Conservation (phyloP, 768 basidiomycete species). For the Saitozyma sp. region DNA sequence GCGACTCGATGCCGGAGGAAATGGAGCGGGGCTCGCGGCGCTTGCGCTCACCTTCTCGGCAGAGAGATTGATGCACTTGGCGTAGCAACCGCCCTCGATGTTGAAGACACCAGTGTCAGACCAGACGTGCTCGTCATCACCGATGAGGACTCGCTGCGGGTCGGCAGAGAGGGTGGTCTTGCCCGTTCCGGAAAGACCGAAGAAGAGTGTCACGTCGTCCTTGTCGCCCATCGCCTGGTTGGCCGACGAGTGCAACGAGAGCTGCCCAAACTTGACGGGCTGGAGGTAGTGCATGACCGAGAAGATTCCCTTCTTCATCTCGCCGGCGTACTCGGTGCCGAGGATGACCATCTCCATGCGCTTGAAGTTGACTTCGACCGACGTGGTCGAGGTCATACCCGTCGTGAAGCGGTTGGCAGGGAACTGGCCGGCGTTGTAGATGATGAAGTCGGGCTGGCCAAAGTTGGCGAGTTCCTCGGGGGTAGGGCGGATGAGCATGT, state of each 20-base stretch:
- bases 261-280: slow-evolving; percentile 96
- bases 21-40: no score
- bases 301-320: slow-evolving; percentile 99
- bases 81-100: slow-evolving; percentile 99
- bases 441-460: slow-evolving; percentile 98
- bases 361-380: slow-evolving; percentile 99
- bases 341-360: slow-evolving; percentile 99
- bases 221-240: slow-evolving; percentile 79
- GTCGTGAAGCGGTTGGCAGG: slow-evolving; percentile 99
- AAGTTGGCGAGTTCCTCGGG: slow-evolving; percentile 89
- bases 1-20: no score
- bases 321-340: slow-evolving; percentile 92
- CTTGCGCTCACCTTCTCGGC: slow-evolving; percentile 64
- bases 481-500: slow-evolving; percentile 99
- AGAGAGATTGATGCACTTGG: slow-evolving; percentile 95
- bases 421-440: slow-evolving; percentile 99
- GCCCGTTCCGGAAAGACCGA: slow-evolving; percentile 95
- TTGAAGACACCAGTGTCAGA: slow-evolving; percentile 98
- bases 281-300: slow-evolving; percentile 99
- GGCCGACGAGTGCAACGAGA: slow-evolving; percentile 96
- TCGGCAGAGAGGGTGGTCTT: slow-evolving; percentile 99
- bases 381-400: slow-evolving; percentile 98
- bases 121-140: slow-evolving; percentile 99
- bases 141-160: slow-evolving; percentile 87
- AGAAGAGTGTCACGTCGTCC: slow-evolving; percentile 96